These are phyloP conservation scores for Heterobasidion parviporum DNA, from an alignment of 1,284 basidiomycete species.

Conservation along the genomic window DNA sequence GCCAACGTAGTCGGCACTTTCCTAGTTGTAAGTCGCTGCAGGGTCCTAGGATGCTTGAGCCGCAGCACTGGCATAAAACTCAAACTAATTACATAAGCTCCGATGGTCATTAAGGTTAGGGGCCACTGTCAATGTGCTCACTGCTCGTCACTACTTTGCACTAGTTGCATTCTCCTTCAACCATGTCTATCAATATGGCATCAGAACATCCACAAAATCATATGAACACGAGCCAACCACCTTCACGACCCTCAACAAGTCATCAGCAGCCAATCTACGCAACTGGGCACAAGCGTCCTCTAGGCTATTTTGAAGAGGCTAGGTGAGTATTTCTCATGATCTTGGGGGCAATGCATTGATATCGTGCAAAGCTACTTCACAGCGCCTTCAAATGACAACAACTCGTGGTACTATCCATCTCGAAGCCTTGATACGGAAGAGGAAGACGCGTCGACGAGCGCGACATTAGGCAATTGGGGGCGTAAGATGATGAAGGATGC, in stretches of 20 bases:
- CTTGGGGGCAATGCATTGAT: background rate
- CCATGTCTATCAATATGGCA: constrained; percentile 15
- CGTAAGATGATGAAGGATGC: constrained; percentile 60
- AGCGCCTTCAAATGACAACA: constrained; percentile 56
- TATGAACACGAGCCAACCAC: constrained; percentile 10
- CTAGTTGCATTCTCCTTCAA: background rate
- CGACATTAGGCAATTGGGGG: constrained; percentile 69
- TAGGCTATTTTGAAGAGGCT: constrained; percentile 17
- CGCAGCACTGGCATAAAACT: too few relatives aligned
- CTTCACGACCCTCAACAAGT: constrained; percentile 24
- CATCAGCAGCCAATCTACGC: constrained; percentile 16
- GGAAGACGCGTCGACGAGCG: constrained; percentile 41
- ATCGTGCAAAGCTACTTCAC: background rate
- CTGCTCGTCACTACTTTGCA: too few relatives aligned
- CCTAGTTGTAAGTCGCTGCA: too few relatives aligned
- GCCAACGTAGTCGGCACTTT: too few relatives aligned
- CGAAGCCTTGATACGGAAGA: constrained; percentile 46
- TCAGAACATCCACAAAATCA: constrained; percentile 15
- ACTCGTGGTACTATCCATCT: constrained; percentile 72
- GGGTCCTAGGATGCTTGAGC: too few relatives aligned
- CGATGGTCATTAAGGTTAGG: too few relatives aligned
- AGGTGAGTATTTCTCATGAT: background rate
- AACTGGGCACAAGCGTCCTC: constrained; percentile 16
- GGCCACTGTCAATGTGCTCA: too few relatives aligned
- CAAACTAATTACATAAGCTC: too few relatives aligned